Evolutionary conservation across 352 stramenopile species (phyloP).

Genomic region (Pythium sukuiense): DNA sequence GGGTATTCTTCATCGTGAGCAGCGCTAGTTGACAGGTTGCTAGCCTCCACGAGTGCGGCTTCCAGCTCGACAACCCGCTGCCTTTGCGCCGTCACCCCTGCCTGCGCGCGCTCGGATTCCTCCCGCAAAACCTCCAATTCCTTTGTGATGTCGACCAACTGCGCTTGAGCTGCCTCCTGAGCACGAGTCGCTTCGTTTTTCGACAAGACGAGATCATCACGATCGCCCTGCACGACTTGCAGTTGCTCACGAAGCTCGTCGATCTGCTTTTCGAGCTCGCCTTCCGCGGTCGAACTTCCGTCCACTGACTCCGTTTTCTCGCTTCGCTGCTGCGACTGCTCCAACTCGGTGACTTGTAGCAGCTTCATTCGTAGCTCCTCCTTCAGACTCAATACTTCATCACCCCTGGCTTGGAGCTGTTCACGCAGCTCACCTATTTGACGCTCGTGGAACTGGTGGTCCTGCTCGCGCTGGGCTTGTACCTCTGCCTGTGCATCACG

Average conservation of each 20-base stretch:
- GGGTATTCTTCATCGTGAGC: neutral
- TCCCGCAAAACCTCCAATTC: slow-evolving; percentile 1
- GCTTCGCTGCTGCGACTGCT: slow-evolving; percentile 8
- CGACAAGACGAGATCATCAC: slow-evolving; percentile 21
- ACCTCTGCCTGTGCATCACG: slow-evolving; percentile 22
- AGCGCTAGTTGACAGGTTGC: neutral
- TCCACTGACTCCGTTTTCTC: neutral
- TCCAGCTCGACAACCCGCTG: slow-evolving; percentile 4
- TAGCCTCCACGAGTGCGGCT: neutral
- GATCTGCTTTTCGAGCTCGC: slow-evolving; percentile 33
- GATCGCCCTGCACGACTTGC: neutral
- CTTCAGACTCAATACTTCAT: slow-evolving; percentile 13
- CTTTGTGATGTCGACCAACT: neutral
- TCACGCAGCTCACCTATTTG: slow-evolving; percentile 17
- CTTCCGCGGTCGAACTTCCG: slow-evolving; percentile 9
- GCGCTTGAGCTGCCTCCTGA: slow-evolving; percentile 2
- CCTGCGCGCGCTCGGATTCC: neutral
- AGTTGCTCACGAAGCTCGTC: slow-evolving; percentile 25
- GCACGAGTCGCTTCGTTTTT: slow-evolving; percentile 3
- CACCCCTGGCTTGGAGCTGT: slow-evolving; percentile 9
- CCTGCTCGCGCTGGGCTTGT: slow-evolving; percentile 17
- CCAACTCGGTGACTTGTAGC: neutral
- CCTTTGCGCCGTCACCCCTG: neutral
- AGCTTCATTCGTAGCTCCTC: slow-evolving; percentile 31
- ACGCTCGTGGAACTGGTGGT: slow-evolving; percentile 12